Evolutionary conservation across 768 basidiomycete species (phyloP).

Genomic region (Hericium alpestre): DNA sequence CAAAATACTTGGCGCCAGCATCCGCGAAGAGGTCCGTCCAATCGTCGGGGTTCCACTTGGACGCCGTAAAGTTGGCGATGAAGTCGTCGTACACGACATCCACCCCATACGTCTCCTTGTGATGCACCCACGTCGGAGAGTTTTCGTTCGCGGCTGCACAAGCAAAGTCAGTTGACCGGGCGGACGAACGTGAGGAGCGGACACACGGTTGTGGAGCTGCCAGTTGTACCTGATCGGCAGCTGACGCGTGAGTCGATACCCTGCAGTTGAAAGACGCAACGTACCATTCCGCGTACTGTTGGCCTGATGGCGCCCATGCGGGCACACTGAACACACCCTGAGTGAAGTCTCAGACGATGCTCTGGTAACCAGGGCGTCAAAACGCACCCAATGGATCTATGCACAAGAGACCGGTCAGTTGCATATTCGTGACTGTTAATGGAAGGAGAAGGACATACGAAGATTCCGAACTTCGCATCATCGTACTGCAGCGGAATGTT

Average conservation of each 20-base stretch:
- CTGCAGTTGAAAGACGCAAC: not conserved
- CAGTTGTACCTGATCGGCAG: not conserved
- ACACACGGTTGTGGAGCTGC: not conserved
- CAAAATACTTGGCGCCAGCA: conserved; percentile 54
- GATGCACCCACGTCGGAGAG: conserved; percentile 37
- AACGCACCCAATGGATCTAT: not conserved
- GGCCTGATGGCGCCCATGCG: conserved; percentile 24
- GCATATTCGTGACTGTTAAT: not conserved
- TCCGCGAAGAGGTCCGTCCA: conserved; percentile 46
- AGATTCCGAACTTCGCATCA: not conserved
- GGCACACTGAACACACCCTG: conserved; percentile 35
- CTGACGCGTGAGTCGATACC: not conserved
- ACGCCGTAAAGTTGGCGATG: conserved; percentile 41
- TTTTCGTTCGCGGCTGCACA: conserved; percentile 26
- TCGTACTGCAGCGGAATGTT: not conserved
- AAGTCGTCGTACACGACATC: conserved; percentile 48
- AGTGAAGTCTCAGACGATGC: too few species aligned
- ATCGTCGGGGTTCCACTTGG: conserved; percentile 40
- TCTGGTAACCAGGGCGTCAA: not conserved
- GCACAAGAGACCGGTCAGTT: not conserved
- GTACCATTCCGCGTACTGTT: conserved; percentile 40
- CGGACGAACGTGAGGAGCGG: not conserved
- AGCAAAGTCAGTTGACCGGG: not conserved
- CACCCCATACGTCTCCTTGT: conserved; percentile 36
- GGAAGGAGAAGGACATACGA: not conserved